Base-by-base conservation (phyloP, 306 rosid genomes). In the Betula pendula region DNA sequence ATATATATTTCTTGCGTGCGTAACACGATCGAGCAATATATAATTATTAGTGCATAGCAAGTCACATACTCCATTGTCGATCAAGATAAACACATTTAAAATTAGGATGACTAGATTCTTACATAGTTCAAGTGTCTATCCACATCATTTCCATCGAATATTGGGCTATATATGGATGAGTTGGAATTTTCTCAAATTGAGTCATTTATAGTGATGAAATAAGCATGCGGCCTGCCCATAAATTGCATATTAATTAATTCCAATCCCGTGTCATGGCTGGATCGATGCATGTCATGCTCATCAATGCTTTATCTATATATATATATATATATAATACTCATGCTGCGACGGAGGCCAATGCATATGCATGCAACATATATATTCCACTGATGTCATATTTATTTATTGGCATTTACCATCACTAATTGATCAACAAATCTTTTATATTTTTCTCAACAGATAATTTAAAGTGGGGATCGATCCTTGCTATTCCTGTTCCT, bases 141-240 rank as follows among this genome's bases (percentile, higher is more conserved):
- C 38, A 38, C 52, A 8, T 67, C 55, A 38, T 38, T 24, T 27
- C 44, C 27, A 75, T 50, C 40, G 8, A 29, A 1, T 2, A 60
- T 25, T 15, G 73, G 53, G 33, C 16, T 20, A n/a, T n/a, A n/a
- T n/a, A 1, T 25, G 22, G 52, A 55, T 69, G 70, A 77, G 56
- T 77, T 2, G 43, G 75, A 52, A 42, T 69, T 55, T 38, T 72
- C 73, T 63, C 49, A 79, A 60, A 15, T 60, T 51, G 77, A 71
- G 45, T 78, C 81, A 70, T 31, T 13, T 65, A 60, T 33, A 15
- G 22, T 48, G 65, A 60, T 33, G 33, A 60, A 49, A 19, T 60
- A 71, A 49, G 43, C 55, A 24, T 11, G 35, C 59, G 12, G 33
- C 77, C 24, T 38, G 44, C 29, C 19, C 25, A 48, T 63, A 13